These are phyloP conservation scores for Wickerhamiella alocasiicola DNA, from an alignment of 805 yeast species.

Conservation along the genomic window DNA sequence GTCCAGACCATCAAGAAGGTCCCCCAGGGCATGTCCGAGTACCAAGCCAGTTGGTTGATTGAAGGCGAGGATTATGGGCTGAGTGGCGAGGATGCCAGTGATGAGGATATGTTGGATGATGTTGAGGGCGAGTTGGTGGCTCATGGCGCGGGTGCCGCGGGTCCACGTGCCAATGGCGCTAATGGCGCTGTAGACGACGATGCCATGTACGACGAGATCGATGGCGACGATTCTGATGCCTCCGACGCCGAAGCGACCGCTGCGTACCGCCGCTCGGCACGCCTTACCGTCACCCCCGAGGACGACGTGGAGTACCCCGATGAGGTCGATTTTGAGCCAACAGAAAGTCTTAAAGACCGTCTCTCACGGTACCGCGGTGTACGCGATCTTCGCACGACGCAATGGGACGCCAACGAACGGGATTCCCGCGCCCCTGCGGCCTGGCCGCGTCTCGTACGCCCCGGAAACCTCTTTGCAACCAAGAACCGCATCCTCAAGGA, in stretches of 20 bases:
- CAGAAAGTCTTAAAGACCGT: conserved; percentile 61
- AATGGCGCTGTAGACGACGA: conserved; percentile 31
- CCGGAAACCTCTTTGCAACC: conserved; percentile 66
- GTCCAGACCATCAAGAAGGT: conserved; percentile 30
- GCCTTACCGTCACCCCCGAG: conserved; percentile 49
- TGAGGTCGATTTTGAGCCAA: conserved; percentile 75
- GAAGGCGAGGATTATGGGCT: conserved; percentile 35
- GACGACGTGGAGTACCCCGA: conserved; percentile 94
- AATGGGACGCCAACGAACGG: conserved; percentile 78
- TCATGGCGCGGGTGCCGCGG: conserved; percentile 39
- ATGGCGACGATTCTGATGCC: conserved; percentile 64
- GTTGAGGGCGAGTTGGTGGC: conserved; percentile 22
- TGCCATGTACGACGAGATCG: conserved; percentile 45
- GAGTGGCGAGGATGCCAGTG: conserved; percentile 18
- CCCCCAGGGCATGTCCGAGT: conserved; percentile 65
- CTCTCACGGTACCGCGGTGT: conserved; percentile 75
- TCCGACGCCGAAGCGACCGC: conserved; percentile 37
- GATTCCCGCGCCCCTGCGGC: conserved; percentile 66
- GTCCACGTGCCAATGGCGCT: conserved; percentile 71
- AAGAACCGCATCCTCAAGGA: conserved; percentile 57
- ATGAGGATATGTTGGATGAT: conserved; percentile 36
- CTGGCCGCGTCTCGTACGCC: conserved; percentile 63
- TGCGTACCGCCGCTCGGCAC: conserved; percentile 62
- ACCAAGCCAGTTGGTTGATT: conserved; percentile 61
- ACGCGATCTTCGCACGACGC: conserved; percentile 62